A percentile compares a stretch with the other conserved stretches of the same genome.
These are phyloP conservation scores for Grigorovia transvaalensis DNA, from an alignment of 805 yeast genomes.

Conservation along the genomic window DNA sequence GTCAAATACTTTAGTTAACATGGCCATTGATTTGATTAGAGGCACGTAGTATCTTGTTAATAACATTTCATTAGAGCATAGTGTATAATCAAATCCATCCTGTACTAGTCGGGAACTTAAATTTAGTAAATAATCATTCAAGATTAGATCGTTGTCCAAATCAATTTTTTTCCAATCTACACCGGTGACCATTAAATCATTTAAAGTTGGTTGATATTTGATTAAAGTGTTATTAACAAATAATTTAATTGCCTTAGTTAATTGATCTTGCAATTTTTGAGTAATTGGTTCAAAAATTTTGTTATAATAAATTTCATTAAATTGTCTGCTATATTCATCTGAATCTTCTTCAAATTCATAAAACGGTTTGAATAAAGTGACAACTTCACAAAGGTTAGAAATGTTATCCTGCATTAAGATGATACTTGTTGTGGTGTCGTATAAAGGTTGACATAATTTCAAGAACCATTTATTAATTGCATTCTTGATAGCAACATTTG, in stretches of 20 bases:
- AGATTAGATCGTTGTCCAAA: slow-evolving; percentile 10
- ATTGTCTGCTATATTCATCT: slow-evolving; percentile 23
- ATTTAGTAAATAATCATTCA: slow-evolving; percentile 4
- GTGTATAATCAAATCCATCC: not conserved
- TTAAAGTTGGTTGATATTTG: slow-evolving; percentile 53
- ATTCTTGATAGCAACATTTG: slow-evolving; percentile 6
- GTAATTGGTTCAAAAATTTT: slow-evolving; percentile 59
- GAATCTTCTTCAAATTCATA: slow-evolving; percentile 50
- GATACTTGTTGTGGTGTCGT: slow-evolving; percentile 55
- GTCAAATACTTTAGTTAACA: slow-evolving; percentile 71
- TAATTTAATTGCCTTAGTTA: slow-evolving; percentile 69
- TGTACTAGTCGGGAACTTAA: not conserved
- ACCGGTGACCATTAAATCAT: slow-evolving; percentile 55
- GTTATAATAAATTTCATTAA: slow-evolving; percentile 37
- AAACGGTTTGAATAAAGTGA: slow-evolving; percentile 57
- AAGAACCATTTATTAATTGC: slow-evolving; percentile 49
- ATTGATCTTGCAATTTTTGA: slow-evolving; percentile 67
- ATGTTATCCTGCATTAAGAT: slow-evolving; percentile 65
- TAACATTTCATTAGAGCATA: not conserved
- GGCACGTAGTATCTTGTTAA: slow-evolving; percentile 51
- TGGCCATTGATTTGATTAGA: slow-evolving; percentile 51
- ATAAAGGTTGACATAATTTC: slow-evolving; percentile 63
- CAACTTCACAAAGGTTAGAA: slow-evolving; percentile 59
- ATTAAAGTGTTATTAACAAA: slow-evolving; percentile 61
- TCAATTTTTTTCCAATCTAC: slow-evolving; percentile 23